Percentiles rank a stretch among this genome's conserved stretches.
Conservation (phyloP, 257 asterid genomes). For the Eucommia ulmoides region DNA sequence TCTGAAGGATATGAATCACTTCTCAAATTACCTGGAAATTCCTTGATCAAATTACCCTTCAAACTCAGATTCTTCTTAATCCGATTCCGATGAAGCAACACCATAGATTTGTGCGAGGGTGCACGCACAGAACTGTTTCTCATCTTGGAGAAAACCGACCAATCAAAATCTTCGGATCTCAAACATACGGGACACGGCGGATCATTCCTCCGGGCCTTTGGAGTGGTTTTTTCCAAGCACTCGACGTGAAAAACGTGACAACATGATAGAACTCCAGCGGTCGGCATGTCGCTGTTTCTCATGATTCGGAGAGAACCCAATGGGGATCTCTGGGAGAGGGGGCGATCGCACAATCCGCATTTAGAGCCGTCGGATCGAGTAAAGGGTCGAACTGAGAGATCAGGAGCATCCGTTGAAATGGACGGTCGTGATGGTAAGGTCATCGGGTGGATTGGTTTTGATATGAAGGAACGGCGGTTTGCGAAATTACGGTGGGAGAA, state of each 20-base stretch:
- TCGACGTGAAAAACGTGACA: constrained; percentile 91
- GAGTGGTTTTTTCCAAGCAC: constrained; percentile 85
- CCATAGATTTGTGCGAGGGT: constrained; percentile 40
- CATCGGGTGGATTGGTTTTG: constrained; percentile 86
- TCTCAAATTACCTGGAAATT: constrained; percentile 58
- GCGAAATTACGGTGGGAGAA: constrained; percentile 55
- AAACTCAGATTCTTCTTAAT: constrained; percentile 46
- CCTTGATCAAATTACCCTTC: constrained; percentile 39
- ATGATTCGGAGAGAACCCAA: constrained; percentile 83
- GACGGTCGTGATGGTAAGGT: constrained; percentile 46
- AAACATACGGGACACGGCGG: constrained; percentile 89
- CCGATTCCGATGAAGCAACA: constrained; percentile 58
- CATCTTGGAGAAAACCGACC: constrained; percentile 39
- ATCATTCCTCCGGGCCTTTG: constrained; percentile 63
- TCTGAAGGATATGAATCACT: constrained; percentile 49
- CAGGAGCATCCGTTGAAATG: constrained; percentile 34
- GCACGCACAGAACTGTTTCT: constrained; percentile 41
- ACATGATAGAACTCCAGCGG: constrained; percentile 91
- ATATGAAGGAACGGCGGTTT: constrained; percentile 67
- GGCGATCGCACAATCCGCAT: constrained; percentile 81
- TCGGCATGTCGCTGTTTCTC: constrained; percentile 89
- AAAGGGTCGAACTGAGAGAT: constrained; percentile 21
- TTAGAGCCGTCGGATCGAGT: constrained; percentile 45
- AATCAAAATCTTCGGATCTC: constrained; percentile 55
- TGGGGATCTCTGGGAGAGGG: constrained; percentile 81